Conservation (phyloP, 352 stramenopile genomes). For the Globisporangium solare region DNA sequence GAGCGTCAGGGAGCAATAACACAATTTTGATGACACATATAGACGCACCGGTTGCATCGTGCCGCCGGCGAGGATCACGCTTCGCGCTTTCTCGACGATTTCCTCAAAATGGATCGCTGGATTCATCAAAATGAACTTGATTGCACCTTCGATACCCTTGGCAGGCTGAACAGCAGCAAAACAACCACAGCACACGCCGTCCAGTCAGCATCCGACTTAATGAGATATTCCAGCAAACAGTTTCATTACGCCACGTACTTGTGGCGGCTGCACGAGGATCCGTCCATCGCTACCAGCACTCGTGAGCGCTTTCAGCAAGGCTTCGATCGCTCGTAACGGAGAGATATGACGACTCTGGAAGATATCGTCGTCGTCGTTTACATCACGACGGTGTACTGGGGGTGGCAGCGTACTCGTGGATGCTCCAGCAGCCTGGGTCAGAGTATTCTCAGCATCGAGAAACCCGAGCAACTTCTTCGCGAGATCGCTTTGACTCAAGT, state of each 20-base stretch:
- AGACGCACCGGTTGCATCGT: slow-evolving; percentile 93
- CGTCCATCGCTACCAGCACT: slow-evolving; percentile 63
- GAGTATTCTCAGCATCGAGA: slow-evolving; percentile 35
- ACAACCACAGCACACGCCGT: slow-evolving; percentile 9
- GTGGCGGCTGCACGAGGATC: slow-evolving; percentile 58
- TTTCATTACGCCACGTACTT: slow-evolving; percentile 30
- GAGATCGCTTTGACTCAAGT: slow-evolving; percentile 73
- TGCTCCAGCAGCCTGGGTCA: not conserved
- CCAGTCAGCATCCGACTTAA: not conserved
- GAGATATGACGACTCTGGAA: slow-evolving; percentile 81
- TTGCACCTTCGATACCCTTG: slow-evolving; percentile 43
- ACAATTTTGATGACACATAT: not conserved
- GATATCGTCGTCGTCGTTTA: slow-evolving; percentile 25
- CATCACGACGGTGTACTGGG: not conserved
- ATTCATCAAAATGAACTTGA: slow-evolving; percentile 97
- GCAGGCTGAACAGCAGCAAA: slow-evolving; percentile 22
- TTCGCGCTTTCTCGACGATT: slow-evolving; percentile 92
- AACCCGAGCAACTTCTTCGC: slow-evolving; percentile 83
- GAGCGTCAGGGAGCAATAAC: not conserved
- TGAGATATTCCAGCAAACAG: not conserved
- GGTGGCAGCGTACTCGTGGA: not conserved
- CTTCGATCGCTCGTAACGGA: slow-evolving; percentile 71
- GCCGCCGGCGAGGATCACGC: slow-evolving; percentile 96
- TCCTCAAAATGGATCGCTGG: slow-evolving; percentile 92
- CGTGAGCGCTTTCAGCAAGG: slow-evolving; percentile 73